Conservation (phyloP, 768 basidiomycete genomes). For the Pleurotus pulmonarius region DNA sequence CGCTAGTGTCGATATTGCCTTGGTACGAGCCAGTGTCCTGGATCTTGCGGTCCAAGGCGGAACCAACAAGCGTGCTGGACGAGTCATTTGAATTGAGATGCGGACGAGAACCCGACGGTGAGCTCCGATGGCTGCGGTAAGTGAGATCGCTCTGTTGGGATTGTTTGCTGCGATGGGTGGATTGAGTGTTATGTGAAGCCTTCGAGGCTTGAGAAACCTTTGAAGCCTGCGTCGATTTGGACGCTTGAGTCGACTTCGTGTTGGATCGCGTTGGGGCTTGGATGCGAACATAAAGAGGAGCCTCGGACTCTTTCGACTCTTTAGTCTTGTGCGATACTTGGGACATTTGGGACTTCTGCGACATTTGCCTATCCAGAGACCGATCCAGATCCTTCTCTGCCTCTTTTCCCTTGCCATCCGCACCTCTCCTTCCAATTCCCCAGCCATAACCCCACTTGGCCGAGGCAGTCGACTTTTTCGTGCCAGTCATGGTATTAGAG, state of each 20-base stretch:
- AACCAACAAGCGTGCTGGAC: conserved; percentile 70
- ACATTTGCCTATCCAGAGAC: conserved; percentile 23
- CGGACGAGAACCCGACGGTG: conserved; percentile 31
- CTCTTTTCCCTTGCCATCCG: conserved; percentile 33
- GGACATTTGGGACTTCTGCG: conserved; percentile 21
- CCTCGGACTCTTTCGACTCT: conserved; percentile 17
- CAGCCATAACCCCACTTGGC: conserved; percentile 69
- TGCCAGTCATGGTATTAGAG: conserved; percentile 53
- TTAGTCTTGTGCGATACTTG: conserved; percentile 24
- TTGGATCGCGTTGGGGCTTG: conserved; percentile 29
- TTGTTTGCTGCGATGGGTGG: conserved; percentile 12
- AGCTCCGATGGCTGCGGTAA: conserved; percentile 10
- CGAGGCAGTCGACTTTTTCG: conserved; percentile 46
- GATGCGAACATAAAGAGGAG: conserved; percentile 15
- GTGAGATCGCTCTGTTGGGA: conserved; percentile 13
- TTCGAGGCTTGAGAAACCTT: conserved; percentile 13
- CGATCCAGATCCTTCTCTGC: conserved; percentile 16
- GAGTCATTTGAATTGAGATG: conserved; percentile 56
- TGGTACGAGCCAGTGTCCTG: conserved; percentile 55
- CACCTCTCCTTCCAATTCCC: conserved; percentile 53
- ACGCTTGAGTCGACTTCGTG: conserved; percentile 35
- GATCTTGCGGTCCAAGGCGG: conserved; percentile 66
- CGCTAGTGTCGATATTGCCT: conserved; percentile 53
- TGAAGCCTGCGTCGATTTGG: conserved; percentile 27
- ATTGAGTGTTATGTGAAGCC: conserved; percentile 1